These are phyloP conservation scores for Colletotrichum filicis DNA, from an alignment of 2,329 filamentous ascomycete species.

Conservation along the genomic window DNA sequence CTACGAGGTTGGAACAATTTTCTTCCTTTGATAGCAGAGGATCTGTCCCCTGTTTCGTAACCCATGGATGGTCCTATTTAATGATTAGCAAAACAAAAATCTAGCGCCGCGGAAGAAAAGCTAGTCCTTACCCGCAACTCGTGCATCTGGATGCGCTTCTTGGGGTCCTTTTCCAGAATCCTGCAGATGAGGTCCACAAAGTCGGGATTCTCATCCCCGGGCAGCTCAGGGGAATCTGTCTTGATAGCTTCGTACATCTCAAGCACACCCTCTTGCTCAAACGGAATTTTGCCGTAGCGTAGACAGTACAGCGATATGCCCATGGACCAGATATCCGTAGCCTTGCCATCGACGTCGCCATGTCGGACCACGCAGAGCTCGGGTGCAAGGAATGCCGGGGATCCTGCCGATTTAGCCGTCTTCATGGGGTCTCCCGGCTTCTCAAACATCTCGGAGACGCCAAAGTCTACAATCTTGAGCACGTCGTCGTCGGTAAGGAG, in stretches of 20 bases:
- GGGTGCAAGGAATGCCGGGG: conserved; percentile 92
- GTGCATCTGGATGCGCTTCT: conserved; percentile 83
- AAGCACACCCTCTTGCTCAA: conserved; percentile 80
- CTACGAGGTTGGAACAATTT: conserved; percentile 84
- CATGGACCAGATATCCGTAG: conserved; percentile 99
- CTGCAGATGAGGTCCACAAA: conserved; percentile 80
- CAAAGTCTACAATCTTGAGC: conserved; percentile 98
- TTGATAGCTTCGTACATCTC: conserved; percentile 93
- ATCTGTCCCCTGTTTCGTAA: conserved; percentile 83
- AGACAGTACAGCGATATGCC: conserved; percentile 94
- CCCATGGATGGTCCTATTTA: conserved; percentile 87
- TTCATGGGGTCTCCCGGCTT: conserved; percentile 82
- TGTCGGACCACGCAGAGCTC: conserved; percentile 91
- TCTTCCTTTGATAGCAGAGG: conserved; percentile 83
- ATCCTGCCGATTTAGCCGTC: conserved; percentile 92
- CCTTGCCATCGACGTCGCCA: conserved; percentile 86
- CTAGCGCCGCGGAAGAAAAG: too few species aligned
- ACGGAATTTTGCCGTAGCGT: conserved; percentile 88
- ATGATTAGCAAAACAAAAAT: conserved; percentile 35
- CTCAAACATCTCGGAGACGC: conserved; percentile 99
- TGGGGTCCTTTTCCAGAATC: conserved; percentile 86
- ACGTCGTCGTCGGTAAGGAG: conserved; percentile 90
- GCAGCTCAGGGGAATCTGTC: conserved; percentile 71
- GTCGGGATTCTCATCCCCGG: conserved; percentile 70
- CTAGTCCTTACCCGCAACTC: conserved; percentile 76